A percentile compares a stretch with the other conserved stretches of the same genome.
Evolutionary conservation across 2,329 filamentous ascomycete genomes (phyloP).

Genomic region (Didymosphaeria variabile): DNA sequence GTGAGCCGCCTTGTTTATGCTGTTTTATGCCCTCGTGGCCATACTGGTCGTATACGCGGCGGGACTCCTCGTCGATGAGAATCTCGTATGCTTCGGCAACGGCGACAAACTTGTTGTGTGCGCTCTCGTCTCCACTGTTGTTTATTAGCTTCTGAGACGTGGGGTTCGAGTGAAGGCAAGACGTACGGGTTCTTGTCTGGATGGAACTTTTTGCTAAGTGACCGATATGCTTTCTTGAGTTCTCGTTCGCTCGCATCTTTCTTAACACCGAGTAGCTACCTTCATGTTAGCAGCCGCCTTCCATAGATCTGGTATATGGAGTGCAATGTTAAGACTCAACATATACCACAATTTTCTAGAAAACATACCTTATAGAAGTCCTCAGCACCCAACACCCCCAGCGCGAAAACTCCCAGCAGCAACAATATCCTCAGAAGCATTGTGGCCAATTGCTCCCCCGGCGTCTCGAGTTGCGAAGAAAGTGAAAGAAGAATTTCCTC

Average conservation of each 20-base stretch:
- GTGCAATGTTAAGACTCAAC: neutral
- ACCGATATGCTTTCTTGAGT: slow-evolving; percentile 92
- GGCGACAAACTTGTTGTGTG: slow-evolving; percentile 90
- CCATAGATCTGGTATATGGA: neutral
- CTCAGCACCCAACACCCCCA: slow-evolving; percentile 61
- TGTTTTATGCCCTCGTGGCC: slow-evolving; percentile 91
- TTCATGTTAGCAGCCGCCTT: slow-evolving; percentile 24
- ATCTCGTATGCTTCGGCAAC: slow-evolving; percentile 96
- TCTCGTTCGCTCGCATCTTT: slow-evolving; percentile 83
- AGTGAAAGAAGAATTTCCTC: slow-evolving; percentile 18
- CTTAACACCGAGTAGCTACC: slow-evolving; percentile 79
- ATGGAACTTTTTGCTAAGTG: slow-evolving; percentile 93
- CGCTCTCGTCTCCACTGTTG: slow-evolving; percentile 75
- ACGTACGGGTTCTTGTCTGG: slow-evolving; percentile 96
- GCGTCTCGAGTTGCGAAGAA: slow-evolving; percentile 28
- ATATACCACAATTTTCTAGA: neutral
- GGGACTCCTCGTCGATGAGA: slow-evolving; percentile 79
- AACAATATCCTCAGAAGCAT: slow-evolving; percentile 57
- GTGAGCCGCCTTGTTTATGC: slow-evolving; percentile 75
- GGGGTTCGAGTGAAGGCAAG: slow-evolving; percentile 23
- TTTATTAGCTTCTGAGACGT: slow-evolving; percentile 20
- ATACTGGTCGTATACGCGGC: slow-evolving; percentile 92
- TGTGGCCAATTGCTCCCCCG: slow-evolving; percentile 32
- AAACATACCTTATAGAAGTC: slow-evolving; percentile 79
- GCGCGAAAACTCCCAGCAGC: slow-evolving; percentile 53